phyloP scores from a whole-genome alignment of 805 yeast species.

The Yamadazyma kitorensis region DNA sequence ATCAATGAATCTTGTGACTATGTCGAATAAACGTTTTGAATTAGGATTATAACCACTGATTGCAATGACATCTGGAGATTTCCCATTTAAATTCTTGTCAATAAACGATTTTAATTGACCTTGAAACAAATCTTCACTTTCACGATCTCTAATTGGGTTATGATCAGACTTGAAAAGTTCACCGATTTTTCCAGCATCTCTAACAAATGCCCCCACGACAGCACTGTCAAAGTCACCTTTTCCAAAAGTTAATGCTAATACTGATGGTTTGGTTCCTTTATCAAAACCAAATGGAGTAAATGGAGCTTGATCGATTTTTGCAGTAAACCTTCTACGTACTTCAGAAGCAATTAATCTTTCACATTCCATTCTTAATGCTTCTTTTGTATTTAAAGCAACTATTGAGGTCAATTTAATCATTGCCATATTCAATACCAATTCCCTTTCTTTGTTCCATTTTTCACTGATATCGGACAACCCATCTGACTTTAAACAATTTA shows the following conservation, averaged over 20 bases:
- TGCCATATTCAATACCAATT: conserved; percentile 61
- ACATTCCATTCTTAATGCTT: conserved; percentile 73
- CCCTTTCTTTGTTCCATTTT: conserved; percentile 80
- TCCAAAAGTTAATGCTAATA: conserved; percentile 80
- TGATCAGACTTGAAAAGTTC: conserved; percentile 78
- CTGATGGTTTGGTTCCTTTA: conserved; percentile 81
- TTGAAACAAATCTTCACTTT: conserved; percentile 42
- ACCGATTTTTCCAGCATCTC: conserved; percentile 75
- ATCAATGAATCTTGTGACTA: conserved; percentile 54
- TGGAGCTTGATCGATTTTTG: conserved; percentile 89
- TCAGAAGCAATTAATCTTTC: conserved; percentile 65
- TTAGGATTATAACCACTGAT: conserved; percentile 83
- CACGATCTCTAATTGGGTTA: conserved; percentile 52
- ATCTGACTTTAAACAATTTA: conserved; percentile 63
- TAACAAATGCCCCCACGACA: conserved; percentile 73
- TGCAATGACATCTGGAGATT: conserved; percentile 82
- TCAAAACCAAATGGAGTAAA: conserved; percentile 76
- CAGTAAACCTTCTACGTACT: conserved; percentile 66
- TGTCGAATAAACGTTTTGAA: conserved; percentile 58
- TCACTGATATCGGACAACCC: conserved; percentile 72
- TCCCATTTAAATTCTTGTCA: conserved; percentile 51
- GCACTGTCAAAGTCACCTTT: conserved; percentile 85
- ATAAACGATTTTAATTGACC: conserved; percentile 68
- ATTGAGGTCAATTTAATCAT: conserved; percentile 64
- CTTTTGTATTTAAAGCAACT: conserved; percentile 75